A percentile compares a stretch with the other conserved stretches of the same genome.
phyloP scores from a whole-genome alignment of 257 asterid genomes.

The Solanum chiquidenum region DNA sequence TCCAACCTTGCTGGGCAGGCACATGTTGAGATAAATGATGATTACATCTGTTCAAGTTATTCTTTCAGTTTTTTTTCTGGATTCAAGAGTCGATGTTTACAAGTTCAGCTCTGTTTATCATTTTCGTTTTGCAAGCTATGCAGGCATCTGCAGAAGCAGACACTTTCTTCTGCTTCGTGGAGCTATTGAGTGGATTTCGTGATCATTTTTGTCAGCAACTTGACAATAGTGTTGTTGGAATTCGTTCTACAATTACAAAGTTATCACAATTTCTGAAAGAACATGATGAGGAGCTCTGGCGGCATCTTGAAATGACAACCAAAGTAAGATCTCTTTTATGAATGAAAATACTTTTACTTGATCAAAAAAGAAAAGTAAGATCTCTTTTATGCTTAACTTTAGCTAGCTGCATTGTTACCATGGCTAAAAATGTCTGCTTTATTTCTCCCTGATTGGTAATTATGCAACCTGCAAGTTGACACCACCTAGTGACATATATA shows the following conservation, averaged over 20 bases:
- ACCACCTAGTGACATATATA: background rate
- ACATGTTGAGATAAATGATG: background rate
- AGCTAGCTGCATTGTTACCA: background rate
- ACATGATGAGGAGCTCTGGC: constrained; percentile 98
- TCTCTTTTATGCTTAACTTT: background rate
- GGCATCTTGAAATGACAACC: constrained; percentile 90
- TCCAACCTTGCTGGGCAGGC: background rate
- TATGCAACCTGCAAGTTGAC: background rate
- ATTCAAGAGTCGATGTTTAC: background rate
- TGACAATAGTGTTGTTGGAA: constrained; percentile 93
- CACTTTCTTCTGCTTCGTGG: constrained; percentile 94
- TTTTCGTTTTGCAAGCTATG: constrained; percentile 17
- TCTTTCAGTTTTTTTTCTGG: constrained; percentile 5
- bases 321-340: constrained; percentile 38
- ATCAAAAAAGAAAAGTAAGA: constrained; percentile 33
- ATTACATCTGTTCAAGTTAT: background rate
- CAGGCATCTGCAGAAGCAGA: constrained; percentile 94
- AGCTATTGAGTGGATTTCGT: constrained; percentile 84
- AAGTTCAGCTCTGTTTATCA: constrained; percentile 11
- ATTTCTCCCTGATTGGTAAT: background rate
- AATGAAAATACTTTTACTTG: background rate
- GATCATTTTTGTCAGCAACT: constrained; percentile 95
- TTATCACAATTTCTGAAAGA: constrained; percentile 80
- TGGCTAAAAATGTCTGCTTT: background rate
- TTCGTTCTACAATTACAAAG: constrained; percentile 83